Evolutionary conservation across 495 filamentous ascomycete species (phyloP).

Genomic region (Pyrenula aspistea): DNA sequence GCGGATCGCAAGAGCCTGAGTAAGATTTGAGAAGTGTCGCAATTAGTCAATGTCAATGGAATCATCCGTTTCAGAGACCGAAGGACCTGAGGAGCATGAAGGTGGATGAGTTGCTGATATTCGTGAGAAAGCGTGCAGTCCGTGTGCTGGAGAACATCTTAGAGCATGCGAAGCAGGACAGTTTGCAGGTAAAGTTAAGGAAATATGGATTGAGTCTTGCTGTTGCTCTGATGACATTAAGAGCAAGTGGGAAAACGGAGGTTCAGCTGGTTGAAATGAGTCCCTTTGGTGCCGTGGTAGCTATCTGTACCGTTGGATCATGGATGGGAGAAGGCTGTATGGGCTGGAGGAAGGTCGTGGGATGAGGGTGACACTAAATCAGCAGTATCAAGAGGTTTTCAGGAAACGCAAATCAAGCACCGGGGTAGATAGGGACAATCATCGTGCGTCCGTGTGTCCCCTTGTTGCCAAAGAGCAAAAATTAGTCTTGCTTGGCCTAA

Average conservation of each 20-base stretch:
- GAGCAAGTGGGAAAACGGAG: background rate
- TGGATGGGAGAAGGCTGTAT: conserved; percentile 7
- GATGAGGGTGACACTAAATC: too few species aligned
- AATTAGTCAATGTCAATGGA: background rate
- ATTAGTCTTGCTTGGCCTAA: too few species aligned
- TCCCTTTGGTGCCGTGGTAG: conserved; percentile 10
- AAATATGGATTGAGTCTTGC: background rate
- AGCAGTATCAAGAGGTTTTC: too few species aligned
- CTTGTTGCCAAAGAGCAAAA: too few species aligned
- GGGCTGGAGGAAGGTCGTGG: conserved; percentile 5
- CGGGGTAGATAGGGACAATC: too few species aligned
- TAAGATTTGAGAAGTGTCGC: background rate
- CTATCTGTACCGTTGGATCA: conserved; percentile 8
- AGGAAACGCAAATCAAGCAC: too few species aligned
- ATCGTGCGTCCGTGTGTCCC: too few species aligned
- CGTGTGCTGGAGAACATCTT: background rate
- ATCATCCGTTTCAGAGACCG: background rate
- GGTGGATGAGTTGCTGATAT: background rate
- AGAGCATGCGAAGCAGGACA: background rate
- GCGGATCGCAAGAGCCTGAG: too few species aligned
- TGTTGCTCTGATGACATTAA: background rate
- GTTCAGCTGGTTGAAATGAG: conserved; percentile 8
- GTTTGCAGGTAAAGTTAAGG: background rate
- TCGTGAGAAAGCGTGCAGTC: background rate
- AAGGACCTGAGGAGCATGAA: background rate